These are phyloP conservation scores for Lichtheimia corymbifera DNA, from an alignment of 371 early-diverging fungal genomes.

Conservation along the genomic window DNA sequence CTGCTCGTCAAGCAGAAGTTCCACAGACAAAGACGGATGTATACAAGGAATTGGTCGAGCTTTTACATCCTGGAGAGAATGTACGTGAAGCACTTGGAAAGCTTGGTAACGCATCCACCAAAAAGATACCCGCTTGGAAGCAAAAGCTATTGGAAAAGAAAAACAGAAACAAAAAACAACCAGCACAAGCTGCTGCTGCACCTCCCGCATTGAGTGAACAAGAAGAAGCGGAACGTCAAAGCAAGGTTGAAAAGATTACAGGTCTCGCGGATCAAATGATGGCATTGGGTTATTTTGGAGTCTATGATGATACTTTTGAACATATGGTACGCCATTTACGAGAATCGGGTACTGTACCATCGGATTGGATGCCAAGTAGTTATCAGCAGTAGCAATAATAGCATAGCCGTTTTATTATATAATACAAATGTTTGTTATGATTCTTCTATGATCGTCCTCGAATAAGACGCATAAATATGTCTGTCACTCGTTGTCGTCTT, in stretches of 20 bases:
- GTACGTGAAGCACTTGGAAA: conserved; percentile 68
- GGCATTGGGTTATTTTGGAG: conserved; percentile 68
- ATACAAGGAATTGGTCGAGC: conserved; percentile 61
- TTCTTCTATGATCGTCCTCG: background rate
- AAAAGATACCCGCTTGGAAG: conserved; percentile 56
- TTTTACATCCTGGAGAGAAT: conserved; percentile 72
- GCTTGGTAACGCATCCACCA: conserved; percentile 54
- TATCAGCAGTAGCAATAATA: background rate
- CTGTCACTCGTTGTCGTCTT: background rate
- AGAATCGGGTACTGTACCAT: conserved; percentile 56
- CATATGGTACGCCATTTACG: conserved; percentile 72
- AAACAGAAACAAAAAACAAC: conserved; percentile 47
- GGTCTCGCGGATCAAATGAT: conserved; percentile 77
- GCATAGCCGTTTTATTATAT: no score
- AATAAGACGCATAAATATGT: background rate
- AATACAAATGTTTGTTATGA: no score
- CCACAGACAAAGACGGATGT: conserved; percentile 56
- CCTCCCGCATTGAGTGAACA: conserved; percentile 24
- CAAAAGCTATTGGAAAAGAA: conserved; percentile 64
- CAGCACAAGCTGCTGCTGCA: conserved; percentile 6
- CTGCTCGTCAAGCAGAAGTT: conserved; percentile 44
- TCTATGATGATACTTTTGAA: conserved; percentile 81
- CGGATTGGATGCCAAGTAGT: conserved; percentile 58
- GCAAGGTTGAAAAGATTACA: conserved; percentile 67
- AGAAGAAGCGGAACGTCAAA: conserved; percentile 45